These are phyloP conservation scores for Penicillium simplicissimum DNA, from an alignment of 495 filamentous ascomycete genomes.

Conservation along the genomic window DNA sequence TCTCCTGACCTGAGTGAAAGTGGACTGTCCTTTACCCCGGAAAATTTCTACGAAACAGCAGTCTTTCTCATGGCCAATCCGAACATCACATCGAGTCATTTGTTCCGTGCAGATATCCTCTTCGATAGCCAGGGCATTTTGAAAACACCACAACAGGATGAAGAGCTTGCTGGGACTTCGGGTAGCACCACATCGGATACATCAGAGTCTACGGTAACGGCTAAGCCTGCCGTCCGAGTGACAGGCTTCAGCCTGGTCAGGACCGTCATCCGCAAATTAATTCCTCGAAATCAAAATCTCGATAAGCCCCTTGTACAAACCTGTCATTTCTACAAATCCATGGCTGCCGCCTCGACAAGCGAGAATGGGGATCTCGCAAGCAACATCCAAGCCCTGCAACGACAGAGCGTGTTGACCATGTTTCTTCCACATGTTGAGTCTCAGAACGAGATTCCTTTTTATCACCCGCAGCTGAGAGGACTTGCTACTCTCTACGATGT, in stretches of 20 bases:
- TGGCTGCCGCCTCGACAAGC: background rate
- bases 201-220: background rate
- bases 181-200: background rate
- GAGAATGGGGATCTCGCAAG: conserved; percentile 13
- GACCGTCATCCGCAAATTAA: conserved; percentile 68
- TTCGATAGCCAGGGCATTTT: conserved; percentile 49
- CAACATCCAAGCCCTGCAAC: background rate
- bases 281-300: conserved; percentile 76
- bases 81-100: conserved; percentile 78
- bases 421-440: conserved; percentile 72
- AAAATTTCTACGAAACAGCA: conserved; percentile 64
- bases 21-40: conserved; percentile 50
- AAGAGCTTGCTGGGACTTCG: conserved; percentile 17
- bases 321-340: conserved; percentile 62
- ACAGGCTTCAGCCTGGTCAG: conserved; percentile 56
- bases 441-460: conserved; percentile 71
- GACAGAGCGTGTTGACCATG: conserved; percentile 59
- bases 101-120: conserved; percentile 86
- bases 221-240: conserved; percentile 39
- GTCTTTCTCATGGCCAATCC: conserved; percentile 78
- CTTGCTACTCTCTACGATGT: conserved; percentile 75
- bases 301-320: conserved; percentile 78
- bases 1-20: conserved; percentile 35
- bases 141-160: conserved; percentile 32
- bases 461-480: conserved; percentile 74